phyloP scores from a whole-genome alignment of 371 early-diverging fungal genomes.

The Mortierella sp. region DNA sequence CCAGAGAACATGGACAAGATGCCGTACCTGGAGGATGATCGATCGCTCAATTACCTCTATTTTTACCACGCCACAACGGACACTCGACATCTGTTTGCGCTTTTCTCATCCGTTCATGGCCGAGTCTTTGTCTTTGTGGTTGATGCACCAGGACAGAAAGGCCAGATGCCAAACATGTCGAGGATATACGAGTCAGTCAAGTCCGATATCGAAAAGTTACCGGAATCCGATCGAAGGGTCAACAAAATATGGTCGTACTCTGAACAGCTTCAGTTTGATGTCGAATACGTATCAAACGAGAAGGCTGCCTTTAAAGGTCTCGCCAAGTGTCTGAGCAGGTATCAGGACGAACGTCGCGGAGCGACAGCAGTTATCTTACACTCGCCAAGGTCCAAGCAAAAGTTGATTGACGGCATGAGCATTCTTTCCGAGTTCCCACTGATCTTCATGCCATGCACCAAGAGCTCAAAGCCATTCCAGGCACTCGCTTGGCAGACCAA shows the following conservation, averaged over 20 bases:
- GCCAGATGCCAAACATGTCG: slow-evolving; percentile 79
- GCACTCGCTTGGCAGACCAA: slow-evolving; percentile 89
- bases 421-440: slow-evolving; percentile 74
- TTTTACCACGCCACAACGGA: slow-evolving; percentile 77
- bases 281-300: slow-evolving; percentile 61
- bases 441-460: slow-evolving; percentile 68
- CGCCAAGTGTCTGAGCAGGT: slow-evolving; percentile 50
- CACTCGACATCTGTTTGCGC: slow-evolving; percentile 77
- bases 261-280: slow-evolving; percentile 60
- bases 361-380: slow-evolving; percentile 78
- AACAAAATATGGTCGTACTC: slow-evolving; percentile 64
- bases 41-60: slow-evolving; percentile 69
- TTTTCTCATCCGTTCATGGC: slow-evolving; percentile 69
- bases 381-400: slow-evolving; percentile 61
- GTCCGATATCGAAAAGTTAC: slow-evolving; percentile 39
- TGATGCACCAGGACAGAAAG: slow-evolving; percentile 68
- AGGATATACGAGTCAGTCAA: slow-evolving; percentile 59
- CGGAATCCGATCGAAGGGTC: slow-evolving; percentile 25
- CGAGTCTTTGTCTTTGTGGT: slow-evolving; percentile 75
- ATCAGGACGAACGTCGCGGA: slow-evolving; percentile 71
- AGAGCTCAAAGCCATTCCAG: slow-evolving; percentile 68
- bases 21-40: slow-evolving; percentile 57
- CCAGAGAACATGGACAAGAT: slow-evolving; percentile 45
- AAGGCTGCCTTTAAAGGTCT: slow-evolving; percentile 62
- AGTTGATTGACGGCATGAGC: slow-evolving; percentile 63